Base-by-base conservation (phyloP, 2,329 filamentous ascomycete species). In the Monilinia vaccinii-corymbosi region DNA sequence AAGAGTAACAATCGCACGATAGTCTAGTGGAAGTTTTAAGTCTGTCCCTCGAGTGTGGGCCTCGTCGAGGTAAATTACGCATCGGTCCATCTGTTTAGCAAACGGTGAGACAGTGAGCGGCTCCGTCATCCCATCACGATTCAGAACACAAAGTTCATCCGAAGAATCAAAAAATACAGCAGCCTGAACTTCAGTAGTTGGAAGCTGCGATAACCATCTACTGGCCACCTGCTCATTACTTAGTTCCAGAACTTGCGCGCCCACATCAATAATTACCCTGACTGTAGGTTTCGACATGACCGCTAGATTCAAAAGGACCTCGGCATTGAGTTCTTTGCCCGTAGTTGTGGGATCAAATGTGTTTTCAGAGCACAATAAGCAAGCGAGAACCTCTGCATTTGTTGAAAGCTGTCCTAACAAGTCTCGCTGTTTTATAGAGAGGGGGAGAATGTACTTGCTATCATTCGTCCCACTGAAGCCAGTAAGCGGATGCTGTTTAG, bases 381-480 rank as follows among this genome's bases (percentile, higher is more conserved):
- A 75, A 0, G 78, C 74, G 0, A 91, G 66, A 0, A 91, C 86
- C 5, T 83, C 68, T 0, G 87, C 86, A 64, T 89, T 89, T 0
- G 87, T 91, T 55, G 88, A 83, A 1, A 72, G 73, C 42, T 87
- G 81, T 0, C 40, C 36, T 73, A 4, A 2, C 3, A 86, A 73
- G 38, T 89, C 82, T 0, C 80, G 71, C 34, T 88, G 83, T 0
- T 73, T 65, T 0, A 89, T 76, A 0, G 66, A 72, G 0, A 86
- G 66, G 0, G 86, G 86, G 0, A 90, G 73, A 0, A 85, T 67
- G n/a, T 77, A 73, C 13, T 77, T 71, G 0, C 80, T 82, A 64
- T 90, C 86, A 28, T 84, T 86, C 0, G 87, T 91, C 0, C 87
- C 86, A 58, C 84, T 88, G 66, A 91, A 91, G 0, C 87, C 87